phyloP scores from a whole-genome alignment of 768 basidiomycete genomes.

The Pleurotus cornucopiae region DNA sequence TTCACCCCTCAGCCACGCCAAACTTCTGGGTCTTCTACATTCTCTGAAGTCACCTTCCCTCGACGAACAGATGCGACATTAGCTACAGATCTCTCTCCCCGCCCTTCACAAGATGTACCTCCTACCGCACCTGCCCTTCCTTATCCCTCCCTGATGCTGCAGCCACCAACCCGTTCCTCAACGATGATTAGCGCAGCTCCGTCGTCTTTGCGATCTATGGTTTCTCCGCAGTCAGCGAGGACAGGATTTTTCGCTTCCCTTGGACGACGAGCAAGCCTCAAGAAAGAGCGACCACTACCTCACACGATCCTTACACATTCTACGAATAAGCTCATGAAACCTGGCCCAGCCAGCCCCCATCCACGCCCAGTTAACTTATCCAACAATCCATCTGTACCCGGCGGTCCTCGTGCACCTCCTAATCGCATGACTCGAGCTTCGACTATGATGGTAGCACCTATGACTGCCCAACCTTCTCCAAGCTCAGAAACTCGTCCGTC shows the following conservation, averaged over 20 bases:
- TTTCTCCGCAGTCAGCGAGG: conserved; percentile 35
- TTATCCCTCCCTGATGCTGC: conserved; percentile 63
- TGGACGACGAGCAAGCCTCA: conserved; percentile 63
- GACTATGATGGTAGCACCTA: conserved; percentile 43
- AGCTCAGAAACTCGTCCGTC: conserved; percentile 12
- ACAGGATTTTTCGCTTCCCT: conserved; percentile 72
- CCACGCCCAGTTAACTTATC: conserved; percentile 22
- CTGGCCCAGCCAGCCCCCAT: conserved; percentile 3
- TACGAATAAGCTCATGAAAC: conserved; percentile 30
- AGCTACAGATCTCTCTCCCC: conserved; percentile 67
- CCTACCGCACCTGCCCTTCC: conserved; percentile 62
- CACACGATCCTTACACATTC: conserved; percentile 27
- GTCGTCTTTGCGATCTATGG: conserved; percentile 46
- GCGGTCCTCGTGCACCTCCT: conserved; percentile 70
- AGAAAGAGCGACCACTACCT: conserved; percentile 26
- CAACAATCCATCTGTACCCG: conserved; percentile 54
- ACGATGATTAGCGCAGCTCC: conserved; percentile 34
- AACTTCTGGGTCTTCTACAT: conserved; percentile 65
- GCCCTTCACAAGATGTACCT: conserved; percentile 42
- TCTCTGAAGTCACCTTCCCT: conserved; percentile 77
- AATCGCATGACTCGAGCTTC: conserved; percentile 62
- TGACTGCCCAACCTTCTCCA: conserved; percentile 19
- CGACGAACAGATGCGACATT: conserved; percentile 71
- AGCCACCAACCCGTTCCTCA: conserved; percentile 27
- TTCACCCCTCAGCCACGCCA: conserved; percentile 59